phyloP scores from a whole-genome alignment of 2,329 filamentous ascomycete genomes.

The Fusarium humuli region DNA sequence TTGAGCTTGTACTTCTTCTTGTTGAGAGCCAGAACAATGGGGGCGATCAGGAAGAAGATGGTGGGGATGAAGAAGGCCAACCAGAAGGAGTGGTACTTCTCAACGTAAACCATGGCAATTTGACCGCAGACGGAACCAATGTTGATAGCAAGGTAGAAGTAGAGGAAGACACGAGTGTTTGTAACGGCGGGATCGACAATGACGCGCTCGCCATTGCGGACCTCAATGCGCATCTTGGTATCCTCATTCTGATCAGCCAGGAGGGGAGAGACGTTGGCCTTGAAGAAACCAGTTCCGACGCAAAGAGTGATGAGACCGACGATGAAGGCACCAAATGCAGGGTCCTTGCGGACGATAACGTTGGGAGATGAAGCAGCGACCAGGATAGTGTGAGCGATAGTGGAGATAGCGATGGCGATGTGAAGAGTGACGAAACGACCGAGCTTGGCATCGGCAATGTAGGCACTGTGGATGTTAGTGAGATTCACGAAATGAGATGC shows the following conservation, averaged over 20 bases:
- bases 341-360: slow-evolving; percentile 68
- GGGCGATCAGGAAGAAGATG: slow-evolving; percentile 70
- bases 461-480: slow-evolving; percentile 51
- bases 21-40: slow-evolving; percentile 69
- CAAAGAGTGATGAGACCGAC: slow-evolving; percentile 68
- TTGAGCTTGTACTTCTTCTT: slow-evolving; percentile 70
- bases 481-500: neutral
- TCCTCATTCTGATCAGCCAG: slow-evolving; percentile 77
- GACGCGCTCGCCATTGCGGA: slow-evolving; percentile 71
- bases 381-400: slow-evolving; percentile 74
- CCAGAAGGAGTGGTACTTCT: slow-evolving; percentile 83
- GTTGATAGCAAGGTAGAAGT: slow-evolving; percentile 71
- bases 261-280: slow-evolving; percentile 80
- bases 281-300: slow-evolving; percentile 82
- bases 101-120: slow-evolving; percentile 75
- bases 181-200: slow-evolving; percentile 78
- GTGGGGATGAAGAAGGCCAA: slow-evolving; percentile 77
- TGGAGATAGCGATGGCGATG: slow-evolving; percentile 72
- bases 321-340: slow-evolving; percentile 74
- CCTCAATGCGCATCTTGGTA: slow-evolving; percentile 67
- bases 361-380: slow-evolving; percentile 72
- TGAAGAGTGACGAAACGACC: slow-evolving; percentile 81
- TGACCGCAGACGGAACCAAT: slow-evolving; percentile 71
- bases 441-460: slow-evolving; percentile 75
- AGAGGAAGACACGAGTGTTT: slow-evolving; percentile 75